Percentiles rank a stretch among this genome's conserved stretches.
phyloP scores from a whole-genome alignment of 2,329 filamentous ascomycete species.

The Fusarium tjaetaba region DNA sequence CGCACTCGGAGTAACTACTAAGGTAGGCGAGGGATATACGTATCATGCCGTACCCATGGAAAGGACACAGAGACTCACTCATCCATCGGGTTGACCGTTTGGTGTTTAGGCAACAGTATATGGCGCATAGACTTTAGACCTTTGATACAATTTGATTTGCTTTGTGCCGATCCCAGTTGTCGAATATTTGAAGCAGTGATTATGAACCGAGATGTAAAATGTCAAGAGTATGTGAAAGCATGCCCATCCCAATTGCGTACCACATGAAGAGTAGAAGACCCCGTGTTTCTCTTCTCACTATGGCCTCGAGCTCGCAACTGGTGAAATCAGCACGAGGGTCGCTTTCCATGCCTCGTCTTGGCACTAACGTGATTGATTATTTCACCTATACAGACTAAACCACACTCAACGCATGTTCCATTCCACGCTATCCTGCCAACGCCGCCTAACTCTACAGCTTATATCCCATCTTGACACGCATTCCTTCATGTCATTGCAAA shows the following conservation, averaged over 20 bases:
- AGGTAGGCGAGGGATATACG: conserved; percentile 5
- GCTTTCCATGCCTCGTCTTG: conserved; percentile 17
- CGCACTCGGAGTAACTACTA: conserved; percentile 36
- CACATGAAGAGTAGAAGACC: neutral
- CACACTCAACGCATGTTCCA: conserved; percentile 20
- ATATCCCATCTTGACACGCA: conserved; percentile 27
- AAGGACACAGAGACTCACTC: conserved; percentile 1
- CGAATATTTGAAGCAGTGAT: neutral
- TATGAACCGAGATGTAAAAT: neutral
- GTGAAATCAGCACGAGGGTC: neutral
- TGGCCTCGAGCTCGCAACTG: neutral
- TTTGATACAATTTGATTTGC: neutral
- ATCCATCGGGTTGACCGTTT: neutral
- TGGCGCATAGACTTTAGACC: conserved; percentile 29
- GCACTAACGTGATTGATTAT: conserved; percentile 19
- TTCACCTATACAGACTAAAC: conserved; percentile 15
- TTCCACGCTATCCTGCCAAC: conserved; percentile 37
- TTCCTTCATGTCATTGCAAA: neutral
- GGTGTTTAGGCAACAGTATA: conserved; percentile 11
- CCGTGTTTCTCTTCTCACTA: neutral
- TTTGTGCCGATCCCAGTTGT: neutral
- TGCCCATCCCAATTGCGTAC: neutral
- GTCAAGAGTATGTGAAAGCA: neutral
- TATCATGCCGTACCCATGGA: neutral
- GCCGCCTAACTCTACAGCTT: conserved; percentile 36